Conservation (phyloP, 345 rosid species). For the Eucalyptus caleyi region DNA sequence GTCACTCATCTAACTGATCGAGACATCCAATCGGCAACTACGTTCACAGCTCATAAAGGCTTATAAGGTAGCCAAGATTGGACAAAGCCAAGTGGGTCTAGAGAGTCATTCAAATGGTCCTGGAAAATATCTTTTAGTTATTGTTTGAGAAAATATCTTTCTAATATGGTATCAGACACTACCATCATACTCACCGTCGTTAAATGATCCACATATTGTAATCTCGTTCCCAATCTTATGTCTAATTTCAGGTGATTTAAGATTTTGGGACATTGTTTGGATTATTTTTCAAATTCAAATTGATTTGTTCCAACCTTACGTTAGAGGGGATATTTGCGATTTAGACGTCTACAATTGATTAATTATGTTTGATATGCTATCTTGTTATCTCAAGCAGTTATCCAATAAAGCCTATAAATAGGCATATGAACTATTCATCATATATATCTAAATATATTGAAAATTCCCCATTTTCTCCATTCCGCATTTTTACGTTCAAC, state of each 20-base stretch:
- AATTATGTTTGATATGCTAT: not conserved
- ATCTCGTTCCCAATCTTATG: too few species aligned
- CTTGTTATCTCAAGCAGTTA: not conserved
- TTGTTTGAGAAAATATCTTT: not conserved
- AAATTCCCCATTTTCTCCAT: not conserved
- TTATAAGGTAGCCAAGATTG: not conserved
- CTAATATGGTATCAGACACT: not conserved
- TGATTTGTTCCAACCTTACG: not conserved
- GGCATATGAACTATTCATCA: not conserved
- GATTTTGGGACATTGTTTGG: not conserved
- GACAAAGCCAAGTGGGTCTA: not conserved
- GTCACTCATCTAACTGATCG: not conserved
- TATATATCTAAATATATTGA: too few species aligned
- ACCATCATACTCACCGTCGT: too few species aligned
- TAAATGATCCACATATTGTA: too few species aligned
- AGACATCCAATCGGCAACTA: not conserved
- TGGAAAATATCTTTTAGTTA: not conserved
- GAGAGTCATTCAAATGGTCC: not conserved
- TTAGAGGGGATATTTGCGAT: too few species aligned
- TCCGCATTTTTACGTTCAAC: not conserved
- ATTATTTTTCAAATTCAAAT: not conserved
- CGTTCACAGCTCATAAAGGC: not conserved
- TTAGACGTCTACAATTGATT: too few species aligned
- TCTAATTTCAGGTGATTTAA: not conserved
- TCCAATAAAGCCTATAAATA: not conserved